phyloP scores from a whole-genome alignment of 78 protist species.

The Emiliania huxleyi region DNA sequence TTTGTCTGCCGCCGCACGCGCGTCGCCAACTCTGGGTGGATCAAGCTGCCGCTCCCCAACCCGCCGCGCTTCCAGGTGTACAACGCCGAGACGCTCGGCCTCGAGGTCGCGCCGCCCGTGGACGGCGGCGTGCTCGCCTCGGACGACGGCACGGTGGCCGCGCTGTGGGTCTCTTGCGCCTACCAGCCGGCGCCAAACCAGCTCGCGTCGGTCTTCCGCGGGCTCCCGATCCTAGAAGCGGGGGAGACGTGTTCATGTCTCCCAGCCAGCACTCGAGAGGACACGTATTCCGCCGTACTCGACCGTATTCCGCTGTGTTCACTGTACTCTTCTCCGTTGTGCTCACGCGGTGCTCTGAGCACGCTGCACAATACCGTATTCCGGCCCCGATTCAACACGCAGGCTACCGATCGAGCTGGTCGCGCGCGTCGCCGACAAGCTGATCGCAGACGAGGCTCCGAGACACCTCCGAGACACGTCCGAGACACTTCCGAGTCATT shows the following conservation, averaged over 20 bases:
- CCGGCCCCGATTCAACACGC: too few relatives aligned
- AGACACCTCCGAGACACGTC: too few relatives aligned
- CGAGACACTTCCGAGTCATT: too few relatives aligned
- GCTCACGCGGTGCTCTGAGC: too few relatives aligned
- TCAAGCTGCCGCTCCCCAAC: slow-evolving; percentile 26
- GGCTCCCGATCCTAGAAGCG: neutral
- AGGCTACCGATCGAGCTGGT: neutral
- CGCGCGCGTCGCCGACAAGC: neutral
- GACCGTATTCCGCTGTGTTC: too few relatives aligned
- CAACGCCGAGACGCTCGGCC: neutral
- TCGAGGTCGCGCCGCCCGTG: slow-evolving; percentile 35
- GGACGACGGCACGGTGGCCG: neutral
- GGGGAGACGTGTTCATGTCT: too few relatives aligned
- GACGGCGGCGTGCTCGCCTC: slow-evolving; percentile 42
- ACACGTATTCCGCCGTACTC: too few relatives aligned
- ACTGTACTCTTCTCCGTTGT: too few relatives aligned
- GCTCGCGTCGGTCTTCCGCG: neutral
- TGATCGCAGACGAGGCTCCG: too few relatives aligned
- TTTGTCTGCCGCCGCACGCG: neutral
- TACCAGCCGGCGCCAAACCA: neutral
- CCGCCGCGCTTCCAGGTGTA: slow-evolving; percentile 5
- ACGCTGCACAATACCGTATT: too few relatives aligned
- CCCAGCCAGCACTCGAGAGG: too few relatives aligned
- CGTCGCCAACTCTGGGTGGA: neutral
- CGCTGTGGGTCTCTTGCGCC: neutral